Evolutionary conservation across 306 rosid species (phyloP).

Genomic region (Vachellia pachyceras): DNA sequence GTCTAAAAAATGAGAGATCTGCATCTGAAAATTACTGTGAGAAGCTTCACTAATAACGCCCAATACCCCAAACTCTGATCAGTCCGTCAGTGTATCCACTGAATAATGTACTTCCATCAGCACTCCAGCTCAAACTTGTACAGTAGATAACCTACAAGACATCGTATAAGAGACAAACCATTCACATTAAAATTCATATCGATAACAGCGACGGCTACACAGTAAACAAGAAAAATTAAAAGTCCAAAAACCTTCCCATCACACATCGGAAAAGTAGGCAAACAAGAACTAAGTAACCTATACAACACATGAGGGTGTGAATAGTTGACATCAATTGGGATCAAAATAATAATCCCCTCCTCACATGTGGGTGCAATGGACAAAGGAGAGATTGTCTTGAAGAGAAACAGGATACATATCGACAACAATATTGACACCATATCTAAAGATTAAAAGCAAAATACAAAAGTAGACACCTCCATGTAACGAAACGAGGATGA

Average conservation of each 20-base stretch:
- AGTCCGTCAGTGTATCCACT: constrained; percentile 97
- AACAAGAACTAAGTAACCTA: neutral
- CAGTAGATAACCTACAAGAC: constrained; percentile 75
- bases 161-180: neutral
- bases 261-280: neutral
- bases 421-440: neutral
- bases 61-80: constrained; percentile 93
- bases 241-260: neutral
- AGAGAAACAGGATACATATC: no score
- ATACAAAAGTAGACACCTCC: neutral
- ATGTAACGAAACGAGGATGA: neutral
- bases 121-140: constrained; percentile 92
- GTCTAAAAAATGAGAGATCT: constrained; percentile 43
- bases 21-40: constrained; percentile 27
- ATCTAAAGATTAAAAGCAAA: neutral
- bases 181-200: neutral
- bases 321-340: neutral
- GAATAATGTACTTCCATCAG: constrained; percentile 95
- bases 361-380: neutral
- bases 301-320: neutral
- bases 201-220: neutral
- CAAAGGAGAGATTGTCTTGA: neutral
- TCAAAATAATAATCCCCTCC: neutral
- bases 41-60: constrained; percentile 56
- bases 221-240: neutral